Base-by-base conservation (phyloP, 2,329 filamentous ascomycete genomes). In the Cladorrhinum sp. region DNA sequence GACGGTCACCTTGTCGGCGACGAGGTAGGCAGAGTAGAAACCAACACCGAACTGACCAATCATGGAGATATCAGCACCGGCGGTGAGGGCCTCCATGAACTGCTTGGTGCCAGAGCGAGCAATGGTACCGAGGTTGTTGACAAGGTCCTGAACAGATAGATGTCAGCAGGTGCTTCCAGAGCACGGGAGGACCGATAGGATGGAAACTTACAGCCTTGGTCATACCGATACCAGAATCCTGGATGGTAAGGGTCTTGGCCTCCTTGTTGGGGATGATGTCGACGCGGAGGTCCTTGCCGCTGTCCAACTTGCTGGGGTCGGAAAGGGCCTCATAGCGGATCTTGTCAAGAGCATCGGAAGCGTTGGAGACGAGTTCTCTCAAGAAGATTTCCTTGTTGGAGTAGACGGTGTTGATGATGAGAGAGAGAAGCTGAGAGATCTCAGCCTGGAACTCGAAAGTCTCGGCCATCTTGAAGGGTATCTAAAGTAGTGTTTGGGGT, bases 371-470 rank as follows among this genome's bases (percentile, higher is more conserved):
- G 73, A 99, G 78, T 83, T 99, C 95, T 89, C 95, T 86, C 74
- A 99, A 83, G 89, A 99, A 99, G 78, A 99, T 98, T 83, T 98
- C 95, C 87, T 99, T 99, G 90, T 99, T 99, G 73, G 93, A 97
- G 87, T 98, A 99, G 84, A 99, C 95, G 70, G 95, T 98, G 91
- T 99, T 99, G 87, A 99, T 99, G 82, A 99, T 99, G 78, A 99
- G 91, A 72, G 89, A 92, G 77, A 99, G 90, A 70, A 99, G 91
- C 91, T 99, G 95, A 90, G 94, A 98, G 78, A 99, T 99, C 91
- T 99, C 95, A 90, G 95, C 95, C 90, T 99, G 95, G 86, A 98
- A 99, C 90, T 98, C 94, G 84, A 99, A 99, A 72, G 93, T 97
- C 85, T 98, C 74, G 80, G 92, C 81, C 91, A 96, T 96, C 78